Conservation (phyloP, 2,329 filamentous ascomycete genomes). For the Leptographium radiaticola region DNA sequence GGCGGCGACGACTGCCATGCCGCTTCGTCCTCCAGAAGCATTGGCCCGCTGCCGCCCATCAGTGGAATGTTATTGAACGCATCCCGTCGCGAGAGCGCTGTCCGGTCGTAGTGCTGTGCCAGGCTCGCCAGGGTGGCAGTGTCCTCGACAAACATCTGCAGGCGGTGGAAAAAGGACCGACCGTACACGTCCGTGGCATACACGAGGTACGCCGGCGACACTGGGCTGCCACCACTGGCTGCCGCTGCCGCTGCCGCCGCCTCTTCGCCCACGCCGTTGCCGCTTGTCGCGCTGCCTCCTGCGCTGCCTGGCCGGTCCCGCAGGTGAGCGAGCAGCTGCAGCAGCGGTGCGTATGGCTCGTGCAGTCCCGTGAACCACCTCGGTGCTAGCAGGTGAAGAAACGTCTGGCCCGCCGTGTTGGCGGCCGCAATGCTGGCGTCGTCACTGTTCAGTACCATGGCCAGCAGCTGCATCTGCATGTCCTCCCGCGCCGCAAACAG, state of each 20-base stretch:
- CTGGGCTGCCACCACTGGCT: neutral
- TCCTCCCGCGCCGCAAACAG: constrained; percentile 28
- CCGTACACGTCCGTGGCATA: constrained; percentile 34
- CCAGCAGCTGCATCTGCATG: constrained; percentile 16
- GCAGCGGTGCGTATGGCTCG: constrained; percentile 13
- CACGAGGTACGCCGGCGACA: constrained; percentile 16
- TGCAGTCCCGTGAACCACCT: constrained; percentile 20
- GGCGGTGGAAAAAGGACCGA: constrained; percentile 37
- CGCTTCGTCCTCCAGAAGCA: neutral
- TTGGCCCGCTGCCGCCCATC: neutral
- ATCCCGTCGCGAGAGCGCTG: constrained; percentile 28
- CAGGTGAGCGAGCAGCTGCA: constrained; percentile 17
- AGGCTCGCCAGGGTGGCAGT: constrained; percentile 19
- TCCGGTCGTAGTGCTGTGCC: constrained; percentile 20
- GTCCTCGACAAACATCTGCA: constrained; percentile 19
- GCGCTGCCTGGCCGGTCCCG: constrained; percentile 5
- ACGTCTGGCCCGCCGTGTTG: constrained; percentile 35
- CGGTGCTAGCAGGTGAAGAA: constrained; percentile 29
- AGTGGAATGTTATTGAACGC: constrained; percentile 30
- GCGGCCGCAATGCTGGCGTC: constrained; percentile 15
- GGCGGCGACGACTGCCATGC: neutral
- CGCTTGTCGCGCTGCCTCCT: neutral
- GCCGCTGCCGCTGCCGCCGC: neutral
- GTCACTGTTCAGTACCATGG: constrained; percentile 12
- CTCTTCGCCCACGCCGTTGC: neutral